Base-by-base conservation (phyloP, 345 rosid species). In the Sonneratia alba region DNA sequence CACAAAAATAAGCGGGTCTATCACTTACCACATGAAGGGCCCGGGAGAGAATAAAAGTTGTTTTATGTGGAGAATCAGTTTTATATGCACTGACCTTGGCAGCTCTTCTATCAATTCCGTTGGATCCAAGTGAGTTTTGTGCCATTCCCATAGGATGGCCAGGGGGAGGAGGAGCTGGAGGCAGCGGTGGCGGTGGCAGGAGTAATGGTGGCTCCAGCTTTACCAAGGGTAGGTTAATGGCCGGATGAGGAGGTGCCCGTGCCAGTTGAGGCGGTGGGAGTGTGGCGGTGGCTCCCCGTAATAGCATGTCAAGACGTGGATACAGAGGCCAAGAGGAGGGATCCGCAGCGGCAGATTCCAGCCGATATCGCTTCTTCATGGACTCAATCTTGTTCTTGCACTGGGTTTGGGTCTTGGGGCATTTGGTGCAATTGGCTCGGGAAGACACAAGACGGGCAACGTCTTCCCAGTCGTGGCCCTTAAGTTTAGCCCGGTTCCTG, bases 321-420 rank as follows among this genome's bases (percentile, higher is more conserved):
- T 91, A 91, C 21, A 94, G 79, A 56, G 97, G 98, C 98, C 98
- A 91, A 6, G 96, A 86, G 13, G 98, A 91, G 61, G 83, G 84
- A 36, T 91, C 96, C 3, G 86, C 82, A 32, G 89, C 72, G 59
- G 91, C 89, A 1, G 97, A 91, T 69, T 94, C 98, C 19, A 97
- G 86, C 74, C 97, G 81, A 75, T 94, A 94, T 72, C 98, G 78
- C 75, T 94, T 94, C 86, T 94, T 94, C 98, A 94, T 94, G 27
- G 97, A 94, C 84, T 94, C 98, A 68, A 91, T 94, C 87, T 94
- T 94, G 83, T 94, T 94, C 89, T 94, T 94, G 80, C 98, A 94
- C 86, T 94, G 98, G 12, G 97, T 94, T 48, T 90, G 97, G 0
- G 98, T 94, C 81, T 94, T 94, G 0, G 93, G 90, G 0, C 95